Base-by-base conservation (phyloP, 306 rosid genomes). In the Prunus mira region DNA sequence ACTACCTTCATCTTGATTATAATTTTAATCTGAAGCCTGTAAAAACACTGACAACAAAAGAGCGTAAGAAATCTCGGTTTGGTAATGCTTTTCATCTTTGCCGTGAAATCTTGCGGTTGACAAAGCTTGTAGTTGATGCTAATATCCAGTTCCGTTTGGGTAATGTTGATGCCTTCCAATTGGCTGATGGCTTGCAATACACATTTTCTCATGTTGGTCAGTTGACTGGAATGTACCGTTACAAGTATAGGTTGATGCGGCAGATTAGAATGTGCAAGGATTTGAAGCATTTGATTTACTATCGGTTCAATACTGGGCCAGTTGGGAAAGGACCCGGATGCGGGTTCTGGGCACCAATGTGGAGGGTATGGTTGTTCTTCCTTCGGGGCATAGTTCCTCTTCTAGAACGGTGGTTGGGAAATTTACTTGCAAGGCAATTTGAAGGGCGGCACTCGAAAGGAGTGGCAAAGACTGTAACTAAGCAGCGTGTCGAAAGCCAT, bases 311-410 rank as follows among this genome's bases (percentile, higher is more conserved):
- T 83, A 96, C 99, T 65, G 99, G 99, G 22, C 99, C 99, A 65
- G 99, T 96, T 6, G 99, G 99, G 65, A 96, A 96, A 76, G 99
- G 99, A 45, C 99, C 99, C 17, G 99, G 99, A 60, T 92, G 99
- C 83, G 99, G 98, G 74, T 84, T 96, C 83, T 96, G 99, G 99
- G 99, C 99, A 7, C 99, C 99, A 0, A 96, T 96, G 99, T 96
- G 99, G 99, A 91, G 99, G 80, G 99, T 96, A 54, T 96, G 99
- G 99, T 83, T 96, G 73, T 96, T 96, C 80, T 96, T 96, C 80
- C 98, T 96, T 22, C 97, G 99, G 70, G 99, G 99, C 75, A 96
- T 96, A 51, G 99, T 96, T 73, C 98, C 99, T 57, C 98, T 96
- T 47, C 85, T 96, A 73, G 99, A 96, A 81, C 81, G 99, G 52